Evolutionary conservation across 768 basidiomycete genomes (phyloP).

Genomic region (Pleurotus pulmonarius): DNA sequence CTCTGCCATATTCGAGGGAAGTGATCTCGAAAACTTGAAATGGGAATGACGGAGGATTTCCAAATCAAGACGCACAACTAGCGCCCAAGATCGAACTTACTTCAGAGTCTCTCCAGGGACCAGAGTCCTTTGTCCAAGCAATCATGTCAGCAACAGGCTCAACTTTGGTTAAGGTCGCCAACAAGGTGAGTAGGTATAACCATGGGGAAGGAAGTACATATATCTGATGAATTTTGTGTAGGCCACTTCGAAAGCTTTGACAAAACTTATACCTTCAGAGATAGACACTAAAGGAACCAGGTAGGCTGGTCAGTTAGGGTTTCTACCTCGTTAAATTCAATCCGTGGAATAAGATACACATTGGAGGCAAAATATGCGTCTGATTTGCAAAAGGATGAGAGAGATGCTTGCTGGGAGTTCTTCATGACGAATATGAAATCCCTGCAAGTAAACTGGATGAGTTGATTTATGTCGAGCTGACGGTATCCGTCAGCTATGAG

Average conservation of each 20-base stretch:
- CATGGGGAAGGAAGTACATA: not conserved
- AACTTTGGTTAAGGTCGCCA: not conserved
- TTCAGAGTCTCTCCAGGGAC: too few species aligned
- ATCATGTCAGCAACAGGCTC: constrained; percentile 6
- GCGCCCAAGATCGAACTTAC: too few species aligned
- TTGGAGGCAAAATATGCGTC: constrained; percentile 10
- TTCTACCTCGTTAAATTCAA: too few species aligned
- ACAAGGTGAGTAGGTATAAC: not conserved
- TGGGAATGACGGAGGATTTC: too few species aligned
- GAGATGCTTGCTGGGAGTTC: constrained; percentile 45
- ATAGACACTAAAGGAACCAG: not conserved
- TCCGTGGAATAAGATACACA: not conserved
- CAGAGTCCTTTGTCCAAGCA: too few species aligned
- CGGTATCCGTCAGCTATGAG: constrained; percentile 37
- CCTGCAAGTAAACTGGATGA: constrained; percentile 26
- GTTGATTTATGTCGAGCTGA: not conserved
- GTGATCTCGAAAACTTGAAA: not conserved
- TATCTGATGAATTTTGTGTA: not conserved
- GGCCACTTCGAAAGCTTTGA: not conserved
- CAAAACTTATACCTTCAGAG: not conserved
- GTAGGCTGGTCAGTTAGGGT: not conserved
- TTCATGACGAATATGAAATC: constrained; percentile 58
- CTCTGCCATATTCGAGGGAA: not conserved
- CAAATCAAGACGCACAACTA: too few species aligned
- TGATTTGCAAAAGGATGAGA: constrained; percentile 31